phyloP scores from a whole-genome alignment of 2,329 filamentous ascomycete genomes.

The Colletotrichum liriopes region DNA sequence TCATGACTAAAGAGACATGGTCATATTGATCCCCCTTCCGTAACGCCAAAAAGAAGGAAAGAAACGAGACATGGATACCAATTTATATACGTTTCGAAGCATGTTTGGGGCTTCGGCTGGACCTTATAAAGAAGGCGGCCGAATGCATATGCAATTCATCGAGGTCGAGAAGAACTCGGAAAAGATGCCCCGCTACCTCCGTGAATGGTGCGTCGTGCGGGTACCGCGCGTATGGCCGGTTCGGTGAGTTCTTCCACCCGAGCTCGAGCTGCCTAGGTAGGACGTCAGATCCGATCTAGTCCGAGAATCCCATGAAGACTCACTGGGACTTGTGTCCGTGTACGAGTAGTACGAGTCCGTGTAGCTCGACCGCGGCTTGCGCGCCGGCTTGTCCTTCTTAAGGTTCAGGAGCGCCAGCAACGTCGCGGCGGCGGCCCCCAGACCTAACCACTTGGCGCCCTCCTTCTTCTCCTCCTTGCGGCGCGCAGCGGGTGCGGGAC shows the following conservation, averaged over 20 bases:
- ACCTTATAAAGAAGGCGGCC: slow-evolving; percentile 6
- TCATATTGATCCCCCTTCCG: slow-evolving; percentile 8
- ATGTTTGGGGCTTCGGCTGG: slow-evolving; percentile 4
- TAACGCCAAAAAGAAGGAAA: slow-evolving; percentile 21
- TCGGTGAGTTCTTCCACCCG: slow-evolving; percentile 59
- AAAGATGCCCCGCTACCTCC: slow-evolving; percentile 46
- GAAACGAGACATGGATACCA: slow-evolving; percentile 20
- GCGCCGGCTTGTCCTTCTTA: slow-evolving; percentile 62
- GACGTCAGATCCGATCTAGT: slow-evolving; percentile 44
- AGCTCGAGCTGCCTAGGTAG: slow-evolving; percentile 62
- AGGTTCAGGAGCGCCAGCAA: slow-evolving; percentile 70
- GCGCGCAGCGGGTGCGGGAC: slow-evolving; percentile 57
- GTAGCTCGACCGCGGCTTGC: slow-evolving; percentile 61
- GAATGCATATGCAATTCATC: slow-evolving; percentile 10
- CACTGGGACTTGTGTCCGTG: slow-evolving; percentile 66
- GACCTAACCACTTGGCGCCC: slow-evolving; percentile 67
- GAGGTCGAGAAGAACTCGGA: slow-evolving; percentile 8
- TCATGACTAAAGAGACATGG: slow-evolving; percentile 3
- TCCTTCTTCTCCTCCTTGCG: slow-evolving; percentile 65
- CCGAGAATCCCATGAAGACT: slow-evolving; percentile 53
- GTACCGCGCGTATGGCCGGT: slow-evolving; percentile 41
- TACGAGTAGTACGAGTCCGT: slow-evolving; percentile 71
- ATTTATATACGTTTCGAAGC: slow-evolving; percentile 38
- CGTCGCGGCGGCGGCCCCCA: slow-evolving; percentile 67
- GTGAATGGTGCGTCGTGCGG: slow-evolving; percentile 49